These are phyloP conservation scores for Teunomyces cretensis DNA, from an alignment of 805 yeast genomes.

Conservation along the genomic window DNA sequence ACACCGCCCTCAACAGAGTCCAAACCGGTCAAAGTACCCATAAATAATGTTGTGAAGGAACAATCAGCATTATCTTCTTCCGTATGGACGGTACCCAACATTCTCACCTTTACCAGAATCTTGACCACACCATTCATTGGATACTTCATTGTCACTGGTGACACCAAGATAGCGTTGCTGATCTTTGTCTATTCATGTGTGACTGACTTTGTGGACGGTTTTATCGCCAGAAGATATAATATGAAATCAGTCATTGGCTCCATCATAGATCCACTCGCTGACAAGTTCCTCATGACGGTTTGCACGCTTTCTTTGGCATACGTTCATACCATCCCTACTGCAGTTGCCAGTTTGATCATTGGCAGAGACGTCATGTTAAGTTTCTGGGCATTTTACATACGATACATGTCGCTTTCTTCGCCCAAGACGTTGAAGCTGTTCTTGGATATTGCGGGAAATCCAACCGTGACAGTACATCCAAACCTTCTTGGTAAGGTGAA, in stretches of 20 bases:
- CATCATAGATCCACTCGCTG: conserved; percentile 93
- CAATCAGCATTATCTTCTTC: background rate
- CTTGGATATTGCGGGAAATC: conserved; percentile 71
- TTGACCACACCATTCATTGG: conserved; percentile 83
- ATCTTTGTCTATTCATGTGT: conserved; percentile 82
- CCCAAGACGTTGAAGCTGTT: conserved; percentile 73
- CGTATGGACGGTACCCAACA: conserved; percentile 70
- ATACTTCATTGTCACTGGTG: conserved; percentile 64
- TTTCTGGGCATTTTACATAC: conserved; percentile 64
- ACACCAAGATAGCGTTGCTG: conserved; percentile 63
- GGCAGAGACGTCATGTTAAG: conserved; percentile 83
- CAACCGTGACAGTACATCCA: conserved; percentile 86
- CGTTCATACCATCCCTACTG: conserved; percentile 63
- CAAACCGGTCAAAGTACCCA: background rate
- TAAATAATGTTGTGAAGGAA: background rate
- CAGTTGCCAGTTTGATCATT: conserved; percentile 65
- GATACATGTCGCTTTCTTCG: conserved; percentile 71
- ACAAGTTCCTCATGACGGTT: conserved; percentile 83
- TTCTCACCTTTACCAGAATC: conserved; percentile 80
- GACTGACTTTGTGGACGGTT: conserved; percentile 92
- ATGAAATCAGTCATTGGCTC: conserved; percentile 83
- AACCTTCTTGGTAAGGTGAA: conserved; percentile 82
- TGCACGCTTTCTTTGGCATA: conserved; percentile 77
- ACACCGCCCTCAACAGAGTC: background rate
- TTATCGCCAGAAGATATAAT: conserved; percentile 77